Base-by-base conservation (phyloP, 768 basidiomycete genomes). In the Lactarius sanguifluus region DNA sequence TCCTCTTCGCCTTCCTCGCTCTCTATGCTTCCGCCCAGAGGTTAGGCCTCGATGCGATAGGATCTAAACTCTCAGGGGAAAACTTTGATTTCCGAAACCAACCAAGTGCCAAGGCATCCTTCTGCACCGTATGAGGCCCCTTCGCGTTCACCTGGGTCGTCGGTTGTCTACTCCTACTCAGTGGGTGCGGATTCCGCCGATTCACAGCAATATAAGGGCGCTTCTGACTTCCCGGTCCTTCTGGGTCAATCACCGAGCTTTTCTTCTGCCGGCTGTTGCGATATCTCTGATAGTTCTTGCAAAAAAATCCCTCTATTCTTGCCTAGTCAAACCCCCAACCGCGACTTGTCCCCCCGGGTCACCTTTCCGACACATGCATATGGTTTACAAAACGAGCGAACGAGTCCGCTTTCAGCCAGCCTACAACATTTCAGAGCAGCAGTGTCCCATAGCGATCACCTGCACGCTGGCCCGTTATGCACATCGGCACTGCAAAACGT, bases 241-340 rank as follows among this genome's bases (percentile, higher is more conserved):
- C 28, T 57, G 28, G 47, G 5, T 23, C 56, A 66, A 6, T 36
- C 41, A 1, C 47, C 38, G 16, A 34, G 56, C 40, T 25, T 50
- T 5, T 47, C 57, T 47, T 52, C 56, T 30, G 23, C 23, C 43
- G 28, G 30, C 4, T 28, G 45, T 41, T 47, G 25, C 43, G 32
- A 50, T 54, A 8, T 38, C 52, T 34, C 20, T 7, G 32, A 23
- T 5, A 40, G 20, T 28, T 13, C 61, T 34, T 40, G 50, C 58
- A 38, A 36, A 20, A 66, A 58, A 58, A 15, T 57, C 1, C 65
- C 65, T 28, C 30, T 66, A 1, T 66, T 66, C 47, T 57, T 66
- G 13, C 65, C 65, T 23, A 58, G 61, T 54, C 56, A 66, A 66
- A 66, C 65, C 1, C 65, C 65, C 38, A 58, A 41, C 41, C 61